Base-by-base conservation (phyloP, 345 rosid genomes). In the Geranium rotundifolium region DNA sequence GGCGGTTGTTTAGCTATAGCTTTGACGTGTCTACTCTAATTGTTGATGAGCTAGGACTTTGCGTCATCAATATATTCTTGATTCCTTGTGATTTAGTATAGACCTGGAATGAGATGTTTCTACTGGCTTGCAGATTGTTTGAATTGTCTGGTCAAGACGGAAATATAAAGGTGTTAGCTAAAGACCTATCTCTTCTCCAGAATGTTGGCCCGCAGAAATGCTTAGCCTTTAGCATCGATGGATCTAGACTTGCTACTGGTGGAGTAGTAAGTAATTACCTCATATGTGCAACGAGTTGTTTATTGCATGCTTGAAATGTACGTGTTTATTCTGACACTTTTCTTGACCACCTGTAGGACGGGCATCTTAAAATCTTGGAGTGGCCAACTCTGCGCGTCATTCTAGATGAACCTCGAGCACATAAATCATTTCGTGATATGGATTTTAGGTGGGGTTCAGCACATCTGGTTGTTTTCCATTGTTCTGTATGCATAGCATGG, bases 241-340 rank as follows among this genome's bases (percentile, higher is more conserved):
- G 97, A 65, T 85, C 96, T 63, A 88, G 75, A 76, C 77, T 89
- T 73, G 99, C 96, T 19, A 37, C 81, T 60, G 99, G 99, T 56
- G 96, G 95, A 66, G 75, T 72, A 89, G 98, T 92, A 77, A 87
- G 91, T 17, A 61, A 29, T 59, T 31, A 19, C 17, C 46, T 8
- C 14, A 29, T 50, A 16, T 58, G 34, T 29, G 31, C 54, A 54
- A 59, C 34, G 58, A 39, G 19, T 55, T 1, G 1, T 67, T 46
- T 34, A 19, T 39, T 13, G 56, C 29, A 19, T 34, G 27, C 6
- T 41, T 41, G 13, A 12, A 10, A 67, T 46, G 7, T 27, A 12
- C 52, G 20, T 49, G 2, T 52, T 14, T 27, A 56, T 6, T n/a
- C 46, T 54, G 5, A 20, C 2, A 17, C 52, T 61, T 72, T 49